Evolutionary conservation across 225 moss, liverwort and hornwort genomes (phyloP).

Genomic region (Lunularia cruciata): DNA sequence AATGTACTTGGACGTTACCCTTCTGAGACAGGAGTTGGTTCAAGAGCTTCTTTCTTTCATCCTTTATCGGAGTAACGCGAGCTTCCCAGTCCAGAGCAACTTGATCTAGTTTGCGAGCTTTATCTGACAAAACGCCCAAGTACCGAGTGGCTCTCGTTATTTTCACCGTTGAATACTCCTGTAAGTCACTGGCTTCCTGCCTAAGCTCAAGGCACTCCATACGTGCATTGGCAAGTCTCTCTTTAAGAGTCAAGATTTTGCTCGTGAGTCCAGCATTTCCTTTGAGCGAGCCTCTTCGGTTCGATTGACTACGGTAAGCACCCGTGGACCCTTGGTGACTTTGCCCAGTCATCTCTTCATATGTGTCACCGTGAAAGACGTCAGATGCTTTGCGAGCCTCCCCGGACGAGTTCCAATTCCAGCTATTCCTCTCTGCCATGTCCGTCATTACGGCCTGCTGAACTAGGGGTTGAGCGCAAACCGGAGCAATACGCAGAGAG

Average conservation of each 20-base stretch:
- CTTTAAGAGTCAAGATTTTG: slow-evolving; percentile 43
- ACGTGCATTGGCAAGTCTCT: slow-evolving; percentile 63
- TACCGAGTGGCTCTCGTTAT: slow-evolving; percentile 89
- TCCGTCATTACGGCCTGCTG: slow-evolving; percentile 10
- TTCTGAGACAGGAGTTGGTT: slow-evolving; percentile 70
- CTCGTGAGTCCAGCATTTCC: slow-evolving; percentile 29
- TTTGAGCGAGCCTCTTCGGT: slow-evolving; percentile 31
- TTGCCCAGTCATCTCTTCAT: slow-evolving; percentile 20
- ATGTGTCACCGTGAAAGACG: slow-evolving; percentile 16
- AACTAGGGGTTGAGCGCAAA: not conserved
- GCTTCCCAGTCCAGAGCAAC: slow-evolving; percentile 87
- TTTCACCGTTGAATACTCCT: slow-evolving; percentile 96
- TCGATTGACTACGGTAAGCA: slow-evolving; percentile 11
- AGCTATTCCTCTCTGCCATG: slow-evolving; percentile 19
- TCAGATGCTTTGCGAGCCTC: slow-evolving; percentile 35
- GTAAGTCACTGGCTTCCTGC: slow-evolving; percentile 95
- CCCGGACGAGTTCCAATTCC: slow-evolving; percentile 17
- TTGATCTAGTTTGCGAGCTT: slow-evolving; percentile 94
- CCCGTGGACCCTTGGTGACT: not conserved
- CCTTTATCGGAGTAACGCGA: slow-evolving; percentile 73
- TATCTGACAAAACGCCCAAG: slow-evolving; percentile 94
- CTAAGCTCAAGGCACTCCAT: slow-evolving; percentile 88
- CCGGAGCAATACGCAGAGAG: not conserved
- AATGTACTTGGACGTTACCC: slow-evolving; percentile 82
- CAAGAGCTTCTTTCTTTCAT: slow-evolving; percentile 76